phyloP scores from a whole-genome alignment of 2,329 filamentous ascomycete genomes.

The Orbilia brochopaga region DNA sequence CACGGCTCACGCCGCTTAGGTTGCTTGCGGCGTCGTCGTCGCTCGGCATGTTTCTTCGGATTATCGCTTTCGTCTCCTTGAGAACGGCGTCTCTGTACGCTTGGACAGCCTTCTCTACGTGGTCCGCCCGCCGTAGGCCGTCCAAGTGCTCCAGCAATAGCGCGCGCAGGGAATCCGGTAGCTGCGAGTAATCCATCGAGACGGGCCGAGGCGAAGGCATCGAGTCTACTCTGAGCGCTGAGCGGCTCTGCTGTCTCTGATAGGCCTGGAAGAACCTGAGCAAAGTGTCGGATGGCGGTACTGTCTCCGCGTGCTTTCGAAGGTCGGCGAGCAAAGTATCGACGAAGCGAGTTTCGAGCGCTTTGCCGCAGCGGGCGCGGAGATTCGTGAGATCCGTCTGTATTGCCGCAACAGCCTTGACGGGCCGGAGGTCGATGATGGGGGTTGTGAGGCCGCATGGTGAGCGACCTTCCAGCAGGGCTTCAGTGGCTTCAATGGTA shows the following conservation, averaged over 20 bases:
- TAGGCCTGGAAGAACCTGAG: constrained; percentile 82
- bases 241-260: constrained; percentile 68
- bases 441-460: constrained; percentile 21
- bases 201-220: constrained; percentile 54
- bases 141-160: constrained; percentile 73
- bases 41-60: constrained; percentile 83
- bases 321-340: constrained; percentile 79
- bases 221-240: constrained; percentile 50
- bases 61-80: constrained; percentile 83
- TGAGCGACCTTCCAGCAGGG: constrained; percentile 61
- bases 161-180: constrained; percentile 72
- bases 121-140: constrained; percentile 80
- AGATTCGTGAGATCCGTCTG: constrained; percentile 77
- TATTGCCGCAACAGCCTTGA: constrained; percentile 80
- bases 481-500: constrained; percentile 77
- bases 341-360: constrained; percentile 81
- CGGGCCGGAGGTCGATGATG: constrained; percentile 57
- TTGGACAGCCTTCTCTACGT: constrained; percentile 79
- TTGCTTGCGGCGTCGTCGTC: constrained; percentile 90
- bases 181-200: constrained; percentile 75
- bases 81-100: constrained; percentile 83
- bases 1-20: constrained; percentile 52
- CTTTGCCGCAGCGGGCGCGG: constrained; percentile 80
- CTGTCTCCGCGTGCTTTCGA: constrained; percentile 75
- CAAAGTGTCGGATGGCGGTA: constrained; percentile 75